These are phyloP conservation scores for Scedosporium apiospermum DNA, from an alignment of 2,329 filamentous ascomycete species.

Conservation along the genomic window DNA sequence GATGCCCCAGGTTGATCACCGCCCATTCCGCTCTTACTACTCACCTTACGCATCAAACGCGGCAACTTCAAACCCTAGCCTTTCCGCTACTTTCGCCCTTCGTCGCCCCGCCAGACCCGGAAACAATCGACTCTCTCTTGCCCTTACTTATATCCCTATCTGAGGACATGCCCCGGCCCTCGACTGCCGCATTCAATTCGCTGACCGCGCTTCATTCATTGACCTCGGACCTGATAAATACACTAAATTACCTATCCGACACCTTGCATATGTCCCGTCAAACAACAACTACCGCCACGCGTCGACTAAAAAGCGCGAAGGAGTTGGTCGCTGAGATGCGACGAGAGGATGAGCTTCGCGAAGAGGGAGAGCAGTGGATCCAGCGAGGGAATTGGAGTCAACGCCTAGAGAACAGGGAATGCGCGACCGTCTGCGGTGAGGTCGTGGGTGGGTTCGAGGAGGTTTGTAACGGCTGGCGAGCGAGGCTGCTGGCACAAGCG, in stretches of 20 bases:
- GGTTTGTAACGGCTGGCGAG: slow-evolving; percentile 76
- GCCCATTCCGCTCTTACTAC: slow-evolving; percentile 66
- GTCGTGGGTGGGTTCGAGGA: slow-evolving; percentile 90
- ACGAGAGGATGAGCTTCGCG: slow-evolving; percentile 69
- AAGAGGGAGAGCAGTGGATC: slow-evolving; percentile 77
- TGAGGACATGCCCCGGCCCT: slow-evolving; percentile 56
- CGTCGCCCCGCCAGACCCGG: slow-evolving; percentile 50
- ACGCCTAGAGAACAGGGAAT: slow-evolving; percentile 66
- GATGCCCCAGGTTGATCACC: slow-evolving; percentile 54
- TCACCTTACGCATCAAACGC: slow-evolving; percentile 66
- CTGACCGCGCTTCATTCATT: slow-evolving; percentile 59
- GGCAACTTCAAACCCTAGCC: slow-evolving; percentile 63
- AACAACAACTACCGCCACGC: slow-evolving; percentile 69
- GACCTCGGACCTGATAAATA: slow-evolving; percentile 65
- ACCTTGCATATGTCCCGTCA: slow-evolving; percentile 91
- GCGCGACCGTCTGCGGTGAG: slow-evolving; percentile 72
- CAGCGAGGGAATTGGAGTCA: slow-evolving; percentile 75
- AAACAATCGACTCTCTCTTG: slow-evolving; percentile 59
- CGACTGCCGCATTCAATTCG: slow-evolving; percentile 54
- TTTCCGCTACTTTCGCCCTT: slow-evolving; percentile 63
- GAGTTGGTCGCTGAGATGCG: slow-evolving; percentile 81
- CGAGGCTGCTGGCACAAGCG: slow-evolving; percentile 60
- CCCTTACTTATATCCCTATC: slow-evolving; percentile 57
- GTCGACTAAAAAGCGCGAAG: slow-evolving; percentile 70
- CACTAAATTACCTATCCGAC: slow-evolving; percentile 79